Evolutionary conservation across 768 basidiomycete species (phyloP), one percentile per base, ranked within the genome.

Genomic region (Termitomyces sp.): DNA sequence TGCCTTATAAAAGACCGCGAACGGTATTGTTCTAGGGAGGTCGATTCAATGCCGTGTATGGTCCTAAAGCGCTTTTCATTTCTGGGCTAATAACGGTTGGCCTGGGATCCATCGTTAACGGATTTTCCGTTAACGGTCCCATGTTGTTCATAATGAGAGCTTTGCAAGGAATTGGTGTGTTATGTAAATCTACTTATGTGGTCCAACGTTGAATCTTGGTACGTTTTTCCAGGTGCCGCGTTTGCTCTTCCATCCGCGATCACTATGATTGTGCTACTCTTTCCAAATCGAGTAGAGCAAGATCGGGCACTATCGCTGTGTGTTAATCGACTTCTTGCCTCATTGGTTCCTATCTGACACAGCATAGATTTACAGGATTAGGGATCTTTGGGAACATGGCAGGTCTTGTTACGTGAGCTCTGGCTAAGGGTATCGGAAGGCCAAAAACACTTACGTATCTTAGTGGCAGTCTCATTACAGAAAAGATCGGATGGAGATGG

Each of bases 241-340:
- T 66, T 79, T 66, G 75, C 76, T 3, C 71, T 81, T 39, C 79
- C 79, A 3, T 73, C 78, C 6, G 75, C 78, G 3, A 63, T 78
- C 12, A 66, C 73, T 32, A 70, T 82, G 44, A 70, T 81, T 15
- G 76, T 81, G 3, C 69, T 73, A 41, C 64, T 77, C 46, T 83
- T 80, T 63, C 77, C 80, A 0, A 71, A 76, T 5, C 71, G 73
- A 11, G 58, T 55, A 5, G 70, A 76, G 46, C 79, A 82, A 57
- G 72, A 77, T 52, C 68, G 66, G 22, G 81, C 78, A 7, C 69
- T 83, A 20, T 70, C 52, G 6, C 27, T 62, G 60, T 62, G 48
- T 5, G 58, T 50, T 31, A 11, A n/a, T 29, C 4, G 5, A 5
- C 6, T 18, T 22, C 41, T 23, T 29, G 29, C 9, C 9, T 29